These are phyloP conservation scores for Coemansia aciculifera DNA, from an alignment of 192 early-diverging fungal species.

Conservation along the genomic window DNA sequence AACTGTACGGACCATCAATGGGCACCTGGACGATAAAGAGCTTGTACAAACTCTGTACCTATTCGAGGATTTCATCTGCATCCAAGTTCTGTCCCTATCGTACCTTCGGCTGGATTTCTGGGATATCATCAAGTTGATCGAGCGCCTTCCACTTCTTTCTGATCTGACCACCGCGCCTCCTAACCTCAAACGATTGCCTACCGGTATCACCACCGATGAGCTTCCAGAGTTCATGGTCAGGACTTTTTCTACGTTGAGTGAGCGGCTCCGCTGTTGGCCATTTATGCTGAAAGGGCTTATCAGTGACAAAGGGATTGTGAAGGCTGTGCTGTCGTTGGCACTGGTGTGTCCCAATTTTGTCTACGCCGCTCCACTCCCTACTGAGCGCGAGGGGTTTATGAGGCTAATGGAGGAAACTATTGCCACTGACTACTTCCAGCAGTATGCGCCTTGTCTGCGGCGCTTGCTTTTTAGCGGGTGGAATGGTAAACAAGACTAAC, in stretches of 20 bases:
- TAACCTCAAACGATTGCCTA: not conserved
- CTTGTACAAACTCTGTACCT: too few relatives aligned
- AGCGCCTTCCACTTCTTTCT: not conserved
- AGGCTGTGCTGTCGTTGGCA: not conserved
- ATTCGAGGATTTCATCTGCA: not conserved
- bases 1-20: too few relatives aligned
- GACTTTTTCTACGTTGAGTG: too few relatives aligned
- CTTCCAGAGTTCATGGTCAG: not conserved
- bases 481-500: not conserved
- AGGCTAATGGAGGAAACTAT: not conserved
- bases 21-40: too few relatives aligned
- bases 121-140: not conserved
- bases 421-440: rapidly evolving
- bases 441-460: not conserved
- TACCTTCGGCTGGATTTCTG: not conserved
- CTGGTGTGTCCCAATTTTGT: not conserved
- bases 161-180: not conserved
- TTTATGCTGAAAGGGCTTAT: not conserved
- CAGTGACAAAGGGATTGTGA: not conserved
- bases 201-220: not conserved
- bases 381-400: not conserved
- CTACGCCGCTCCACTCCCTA: not conserved
- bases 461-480: not conserved
- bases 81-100: not conserved
- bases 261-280: not conserved